Base-by-base conservation (phyloP, 345 rosid species). In the Brassica juncea region DNA sequence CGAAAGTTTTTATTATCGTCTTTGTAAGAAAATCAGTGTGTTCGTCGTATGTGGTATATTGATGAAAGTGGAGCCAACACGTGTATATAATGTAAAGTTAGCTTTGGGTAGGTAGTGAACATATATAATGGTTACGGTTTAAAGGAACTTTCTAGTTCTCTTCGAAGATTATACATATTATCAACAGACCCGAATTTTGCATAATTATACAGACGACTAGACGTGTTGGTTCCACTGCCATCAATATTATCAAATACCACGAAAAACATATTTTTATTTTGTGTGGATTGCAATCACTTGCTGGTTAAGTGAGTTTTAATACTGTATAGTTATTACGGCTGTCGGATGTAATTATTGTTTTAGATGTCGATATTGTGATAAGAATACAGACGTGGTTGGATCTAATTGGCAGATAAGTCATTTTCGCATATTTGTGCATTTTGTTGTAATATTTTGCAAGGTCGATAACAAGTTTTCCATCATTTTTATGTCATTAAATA, bases 351-450 rank as follows among this genome's bases (percentile, higher is more conserved):
- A 14, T 6, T 14, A 34, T 65, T 32, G 14, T 15, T n/a, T 64
- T 7, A 69, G 28, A 70, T 70, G 49, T 35, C 14, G 31, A 27
- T 52, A 59, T 28, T 15, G 25, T 54, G 23, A 49, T 15, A 49
- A 49, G 57, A n/a, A 5, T 5, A 78, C 15, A 71, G 15, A 78
- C 82, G 73, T 78, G 58, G 65, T 66, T 42, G 1, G 21, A 30
- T 21, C 30, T 35, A 21, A 67, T 72, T 78, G 73, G 77, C 5
- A 47, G 19, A 2, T 19, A 47, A 23, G 74, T 60, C 74, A 31
- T 68, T 49, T 49, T 68, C 82, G 27, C 57, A 72, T 34, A 14
- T 55, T 12, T n/a, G 10, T 11, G 57, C 39, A n/a, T 71, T 71
- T 71, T 30, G 31, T 5, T 55, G 28, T 30, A 1, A 14, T 31